phyloP scores from a whole-genome alignment of 2,329 filamentous ascomycete genomes.

The Monosporascus sp. region DNA sequence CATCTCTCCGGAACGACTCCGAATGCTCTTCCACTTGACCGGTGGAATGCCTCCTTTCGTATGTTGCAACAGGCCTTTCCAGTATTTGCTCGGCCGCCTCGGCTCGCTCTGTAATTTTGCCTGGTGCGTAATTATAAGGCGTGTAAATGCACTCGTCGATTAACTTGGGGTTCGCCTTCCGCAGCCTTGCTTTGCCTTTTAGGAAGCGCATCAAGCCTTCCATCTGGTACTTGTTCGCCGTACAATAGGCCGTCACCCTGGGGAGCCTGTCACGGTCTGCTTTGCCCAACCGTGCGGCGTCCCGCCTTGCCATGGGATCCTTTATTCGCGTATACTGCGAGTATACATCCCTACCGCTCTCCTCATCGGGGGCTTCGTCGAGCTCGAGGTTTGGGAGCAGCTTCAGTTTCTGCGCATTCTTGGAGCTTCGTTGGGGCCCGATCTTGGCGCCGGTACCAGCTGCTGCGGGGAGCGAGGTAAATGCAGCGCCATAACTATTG shows the following conservation, averaged over 20 bases:
- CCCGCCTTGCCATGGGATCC: conserved; percentile 84
- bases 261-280: conserved; percentile 84
- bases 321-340: conserved; percentile 97
- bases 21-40: conserved; percentile 59
- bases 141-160: conserved; percentile 99
- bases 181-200: conserved; percentile 73
- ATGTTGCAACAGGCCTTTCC: conserved; percentile 36
- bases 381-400: conserved; percentile 87
- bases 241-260: conserved; percentile 93
- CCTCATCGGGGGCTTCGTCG: conserved; percentile 71
- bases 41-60: conserved; percentile 70
- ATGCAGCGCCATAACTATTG: conserved; percentile 70
- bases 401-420: conserved; percentile 95
- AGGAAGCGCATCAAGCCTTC: conserved; percentile 86
- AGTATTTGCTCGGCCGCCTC: conserved; percentile 30
- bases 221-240: conserved; percentile 84
- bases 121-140: conserved; percentile 71
- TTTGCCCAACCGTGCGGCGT: conserved; percentile 89
- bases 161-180: conserved; percentile 79
- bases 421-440: conserved; percentile 89
- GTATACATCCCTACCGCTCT: conserved; percentile 92
- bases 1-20: conserved; percentile 56
- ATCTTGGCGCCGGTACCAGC: conserved; percentile 57
- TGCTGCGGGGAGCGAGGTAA: conserved; percentile 35
- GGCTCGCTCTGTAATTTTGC: conserved; percentile 28